Conservation (phyloP, 2,329 filamentous ascomycete genomes). For the Sporothrix humicola region DNA sequence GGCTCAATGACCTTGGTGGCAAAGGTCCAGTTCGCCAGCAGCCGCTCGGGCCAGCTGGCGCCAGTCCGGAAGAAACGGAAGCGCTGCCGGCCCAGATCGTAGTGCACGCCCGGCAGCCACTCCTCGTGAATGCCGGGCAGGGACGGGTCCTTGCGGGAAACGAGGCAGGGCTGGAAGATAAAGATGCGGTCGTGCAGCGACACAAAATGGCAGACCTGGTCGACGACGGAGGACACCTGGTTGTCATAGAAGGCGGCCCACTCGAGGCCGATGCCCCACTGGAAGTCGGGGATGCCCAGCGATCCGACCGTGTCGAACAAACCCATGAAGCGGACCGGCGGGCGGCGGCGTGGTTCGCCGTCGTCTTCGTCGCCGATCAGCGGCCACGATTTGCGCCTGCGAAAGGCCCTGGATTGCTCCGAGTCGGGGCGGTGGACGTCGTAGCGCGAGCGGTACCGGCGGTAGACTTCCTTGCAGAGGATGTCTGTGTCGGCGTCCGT, state of each 20-base stretch:
- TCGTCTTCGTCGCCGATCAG: constrained; percentile 32
- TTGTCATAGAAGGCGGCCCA: constrained; percentile 40
- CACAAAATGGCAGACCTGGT: constrained; percentile 40
- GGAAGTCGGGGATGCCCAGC: constrained; percentile 36
- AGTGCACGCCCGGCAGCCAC: constrained; percentile 41
- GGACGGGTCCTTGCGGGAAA: constrained; percentile 24
- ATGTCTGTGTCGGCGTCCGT: constrained; percentile 33
- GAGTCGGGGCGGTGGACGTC: constrained; percentile 37
- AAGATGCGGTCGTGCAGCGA: constrained; percentile 37
- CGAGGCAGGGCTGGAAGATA: constrained; percentile 25
- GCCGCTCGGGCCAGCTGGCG: constrained; percentile 3
- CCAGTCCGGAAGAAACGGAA: constrained; percentile 24
- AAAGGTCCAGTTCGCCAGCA: constrained; percentile 19
- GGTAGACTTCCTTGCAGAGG: constrained; percentile 39
- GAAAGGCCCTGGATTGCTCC: constrained; percentile 35
- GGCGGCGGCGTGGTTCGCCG: constrained; percentile 13
- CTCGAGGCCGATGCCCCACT: constrained; percentile 28
- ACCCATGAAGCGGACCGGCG: constrained; percentile 40
- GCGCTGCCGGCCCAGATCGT: constrained; percentile 39
- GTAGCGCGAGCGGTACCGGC: constrained; percentile 39
- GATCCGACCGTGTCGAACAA: constrained; percentile 40
- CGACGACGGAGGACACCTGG: constrained; percentile 40
- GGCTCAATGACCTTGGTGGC: constrained; percentile 29
- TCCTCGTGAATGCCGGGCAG: constrained; percentile 34
- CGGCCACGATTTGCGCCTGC: constrained; percentile 35